Evolutionary conservation across 1,284 basidiomycete genomes (phyloP).

Genomic region (Kalmanozyma brasiliensis): DNA sequence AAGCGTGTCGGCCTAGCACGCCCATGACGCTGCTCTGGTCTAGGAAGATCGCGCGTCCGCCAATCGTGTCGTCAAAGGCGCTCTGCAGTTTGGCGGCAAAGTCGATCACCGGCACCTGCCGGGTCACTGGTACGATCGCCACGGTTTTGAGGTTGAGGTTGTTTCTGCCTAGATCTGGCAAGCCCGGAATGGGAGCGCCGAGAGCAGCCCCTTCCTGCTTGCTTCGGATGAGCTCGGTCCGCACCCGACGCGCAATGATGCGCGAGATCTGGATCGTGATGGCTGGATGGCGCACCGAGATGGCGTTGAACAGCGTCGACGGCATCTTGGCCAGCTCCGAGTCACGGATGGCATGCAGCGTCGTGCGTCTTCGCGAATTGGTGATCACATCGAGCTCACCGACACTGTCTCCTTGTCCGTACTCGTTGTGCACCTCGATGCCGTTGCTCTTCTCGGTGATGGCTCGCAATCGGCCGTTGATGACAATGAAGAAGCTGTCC

Average conservation of each 20-base stretch:
- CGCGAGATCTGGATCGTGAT: slow-evolving; percentile 95
- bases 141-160: slow-evolving; percentile 95
- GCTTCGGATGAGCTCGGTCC: slow-evolving; percentile 75
- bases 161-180: slow-evolving; percentile 73
- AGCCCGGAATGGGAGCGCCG: slow-evolving; percentile 53
- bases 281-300: slow-evolving; percentile 81
- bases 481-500: slow-evolving; percentile 96
- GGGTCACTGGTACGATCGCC: slow-evolving; percentile 77
- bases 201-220: slow-evolving; percentile 46
- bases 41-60: slow-evolving; percentile 60
- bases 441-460: slow-evolving; percentile 73
- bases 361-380: slow-evolving; percentile 84
- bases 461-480: slow-evolving; percentile 93
- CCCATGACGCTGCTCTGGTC: slow-evolving; percentile 66
- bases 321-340: slow-evolving; percentile 98
- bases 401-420: slow-evolving; percentile 82
- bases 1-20: slow-evolving; percentile 64
- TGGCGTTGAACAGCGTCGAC: slow-evolving; percentile 95
- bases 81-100: slow-evolving; percentile 63
- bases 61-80: slow-evolving; percentile 63
- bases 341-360: slow-evolving; percentile 96
- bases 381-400: slow-evolving; percentile 97
- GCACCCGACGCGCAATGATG: slow-evolving; percentile 91
- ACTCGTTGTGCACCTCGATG: slow-evolving; percentile 87
- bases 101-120: slow-evolving; percentile 63